These are phyloP conservation scores for Croton setiger DNA, from an alignment of 441 rosid species.

Conservation along the genomic window DNA sequence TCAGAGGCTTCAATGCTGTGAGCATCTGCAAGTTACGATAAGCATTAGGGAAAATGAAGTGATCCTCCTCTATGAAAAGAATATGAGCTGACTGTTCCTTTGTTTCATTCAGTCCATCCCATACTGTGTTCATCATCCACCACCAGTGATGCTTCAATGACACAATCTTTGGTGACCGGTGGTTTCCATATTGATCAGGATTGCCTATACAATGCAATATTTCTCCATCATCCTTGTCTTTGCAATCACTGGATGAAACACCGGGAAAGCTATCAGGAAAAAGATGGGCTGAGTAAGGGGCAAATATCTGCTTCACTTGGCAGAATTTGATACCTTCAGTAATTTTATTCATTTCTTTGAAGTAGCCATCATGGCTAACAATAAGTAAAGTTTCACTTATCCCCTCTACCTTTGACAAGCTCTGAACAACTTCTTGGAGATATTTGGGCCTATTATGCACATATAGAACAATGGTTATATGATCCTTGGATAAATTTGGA, in stretches of 20 bases:
- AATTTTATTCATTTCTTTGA: constrained; percentile 76
- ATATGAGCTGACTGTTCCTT: constrained; percentile 54
- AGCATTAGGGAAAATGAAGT: constrained; percentile 90
- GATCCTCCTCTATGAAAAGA: constrained; percentile 95
- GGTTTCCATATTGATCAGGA: constrained; percentile 94
- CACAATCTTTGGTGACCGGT: constrained; percentile 75
- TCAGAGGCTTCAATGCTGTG: constrained; percentile 47
- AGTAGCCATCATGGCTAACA: constrained; percentile 94
- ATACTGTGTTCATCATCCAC: constrained; percentile 99
- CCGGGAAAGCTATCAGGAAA: constrained; percentile 69
- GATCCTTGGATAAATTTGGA: constrained; percentile 65
- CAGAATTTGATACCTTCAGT: constrained; percentile 75
- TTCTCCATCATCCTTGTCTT: constrained; percentile 54
- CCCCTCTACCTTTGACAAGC: constrained; percentile 75
- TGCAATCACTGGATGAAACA: constrained; percentile 57
- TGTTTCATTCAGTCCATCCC: constrained; percentile 88
- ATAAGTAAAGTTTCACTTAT: constrained; percentile 80
- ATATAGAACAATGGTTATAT: constrained; percentile 67
- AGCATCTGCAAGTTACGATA: constrained; percentile 85
- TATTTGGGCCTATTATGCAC: constrained; percentile 94
- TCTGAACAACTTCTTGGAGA: constrained; percentile 64
- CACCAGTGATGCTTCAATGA: constrained; percentile 99
- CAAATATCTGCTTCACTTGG: constrained; percentile 83
- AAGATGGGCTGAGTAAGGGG: constrained; percentile 81
- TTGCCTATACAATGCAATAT: constrained; percentile 58